Evolutionary conservation across 129 eudicot species (phyloP), one percentile per base, ranked within the genome.

Genomic region (Ambrosia artemisiifolia): DNA sequence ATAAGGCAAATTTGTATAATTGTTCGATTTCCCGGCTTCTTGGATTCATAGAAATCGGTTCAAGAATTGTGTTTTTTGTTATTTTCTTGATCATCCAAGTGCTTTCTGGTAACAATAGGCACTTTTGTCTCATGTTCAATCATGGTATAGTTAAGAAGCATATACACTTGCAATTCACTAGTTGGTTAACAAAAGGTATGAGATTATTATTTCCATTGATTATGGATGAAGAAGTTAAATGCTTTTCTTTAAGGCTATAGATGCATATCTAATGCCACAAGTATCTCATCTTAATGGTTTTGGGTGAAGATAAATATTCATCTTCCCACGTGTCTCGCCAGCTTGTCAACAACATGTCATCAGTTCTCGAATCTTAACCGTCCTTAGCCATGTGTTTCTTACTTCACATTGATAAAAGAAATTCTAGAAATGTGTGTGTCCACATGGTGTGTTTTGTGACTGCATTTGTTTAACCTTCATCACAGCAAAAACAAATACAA

Each of bases 201-300:
- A 20, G 17, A 13, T 47, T 16, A 50, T 69, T 69, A 32, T 50
- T 50, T 19, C 73, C 48, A 69, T 34, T 69, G 6, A 69, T 69
- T 69, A 49, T 48, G 48, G 48, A 69, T 69, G n/a, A 69, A 69
- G 59, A 67, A 47, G 17, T 60, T 28, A 46, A 42, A 67, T 47
- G 35, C 72, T 67, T 67, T 48, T 46, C 17, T 46, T 67, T 67
- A 14, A 47, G 53, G 72, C 42, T 67, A 44, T 30, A 2, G 6
- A 19, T 19, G n/a, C 63, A 69, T 69, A 19, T 34, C 53, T 50
- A 50, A 69, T 69, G 73, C 73, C 73, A 69, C 63, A 34, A 50
- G 35, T 33, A 49, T 16, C 73, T 69, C 47, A 48, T 69, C 46
- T 49, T 49, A 62, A 48, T 50, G 32, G 48, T 69, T 69, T 49